Evolutionary conservation across 1,284 basidiomycete genomes (phyloP).

Genomic region (Heterobasidion annosum): DNA sequence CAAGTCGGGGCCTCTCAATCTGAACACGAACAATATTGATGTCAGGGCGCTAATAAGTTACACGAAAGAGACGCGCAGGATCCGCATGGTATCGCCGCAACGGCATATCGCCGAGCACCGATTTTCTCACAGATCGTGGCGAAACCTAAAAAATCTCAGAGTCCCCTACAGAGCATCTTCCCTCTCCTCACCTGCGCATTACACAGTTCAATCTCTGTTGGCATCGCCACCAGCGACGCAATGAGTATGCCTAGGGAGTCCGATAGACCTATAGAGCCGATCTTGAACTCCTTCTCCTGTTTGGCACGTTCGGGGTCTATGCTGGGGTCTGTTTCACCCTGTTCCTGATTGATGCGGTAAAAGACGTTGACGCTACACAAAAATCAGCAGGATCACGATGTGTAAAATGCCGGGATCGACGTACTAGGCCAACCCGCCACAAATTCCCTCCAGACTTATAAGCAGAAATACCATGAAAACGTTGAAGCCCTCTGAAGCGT

Average conservation of each 20-base stretch:
- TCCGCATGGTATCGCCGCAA: no score
- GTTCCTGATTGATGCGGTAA: constrained; percentile 76
- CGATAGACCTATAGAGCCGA: constrained; percentile 78
- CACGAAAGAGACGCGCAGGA: no score
- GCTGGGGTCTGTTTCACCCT: constrained; percentile 22
- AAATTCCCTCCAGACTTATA: constrained; percentile 79
- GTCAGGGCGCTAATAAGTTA: no score
- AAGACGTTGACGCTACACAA: constrained; percentile 73
- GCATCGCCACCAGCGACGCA: constrained; percentile 74
- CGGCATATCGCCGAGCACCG: no score
- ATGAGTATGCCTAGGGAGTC: constrained; percentile 73
- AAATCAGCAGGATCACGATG: not conserved
- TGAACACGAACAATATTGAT: no score
- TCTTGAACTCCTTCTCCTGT: constrained; percentile 82
- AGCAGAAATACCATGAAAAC: constrained; percentile 69
- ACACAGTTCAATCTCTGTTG: constrained; percentile 78
- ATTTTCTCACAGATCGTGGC: no score
- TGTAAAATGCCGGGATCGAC: constrained; percentile 19
- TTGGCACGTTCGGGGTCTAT: constrained; percentile 46
- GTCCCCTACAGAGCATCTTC: constrained; percentile 61
- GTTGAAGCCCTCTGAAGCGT: constrained; percentile 40
- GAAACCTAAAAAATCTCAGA: constrained; percentile 29
- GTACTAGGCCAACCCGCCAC: constrained; percentile 88
- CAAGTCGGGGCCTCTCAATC: no score
- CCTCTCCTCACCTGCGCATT: constrained; percentile 65